These are phyloP conservation scores for Manihot esculenta DNA, from an alignment of 441 rosid species.

Conservation along the genomic window DNA sequence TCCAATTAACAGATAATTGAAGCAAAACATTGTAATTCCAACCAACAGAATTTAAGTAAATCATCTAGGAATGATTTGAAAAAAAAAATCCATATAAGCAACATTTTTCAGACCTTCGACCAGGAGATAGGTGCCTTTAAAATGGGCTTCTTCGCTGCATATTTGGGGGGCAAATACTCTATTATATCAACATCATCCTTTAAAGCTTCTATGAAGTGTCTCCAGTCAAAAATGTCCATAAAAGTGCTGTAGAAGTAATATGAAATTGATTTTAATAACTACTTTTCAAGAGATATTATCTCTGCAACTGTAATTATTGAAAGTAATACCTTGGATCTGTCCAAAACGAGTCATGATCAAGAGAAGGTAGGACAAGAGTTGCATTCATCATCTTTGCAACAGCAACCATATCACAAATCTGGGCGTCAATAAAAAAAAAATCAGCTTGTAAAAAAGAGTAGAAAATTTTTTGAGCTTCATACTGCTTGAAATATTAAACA, in stretches of 20 bases:
- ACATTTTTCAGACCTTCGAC: constrained; percentile 68
- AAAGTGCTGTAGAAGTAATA: constrained; percentile 56
- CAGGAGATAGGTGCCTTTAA: constrained; percentile 94
- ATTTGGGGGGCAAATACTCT: constrained; percentile 67
- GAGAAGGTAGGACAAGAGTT: constrained; percentile 89
- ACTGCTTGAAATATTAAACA: constrained; percentile 6
- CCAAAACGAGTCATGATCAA: constrained; percentile 93
- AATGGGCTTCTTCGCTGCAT: constrained; percentile 54
- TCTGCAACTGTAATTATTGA: background rate
- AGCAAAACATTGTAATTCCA: background rate
- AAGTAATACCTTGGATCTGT: constrained; percentile 79
- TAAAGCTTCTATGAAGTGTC: constrained; percentile 66
- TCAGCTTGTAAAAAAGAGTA: background rate
- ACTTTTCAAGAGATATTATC: background rate
- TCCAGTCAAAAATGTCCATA: constrained; percentile 96
- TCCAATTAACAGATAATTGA: constrained; percentile 10
- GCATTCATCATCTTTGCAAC: constrained; percentile 95
- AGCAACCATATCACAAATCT: constrained; percentile 99
- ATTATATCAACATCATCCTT: constrained; percentile 73
- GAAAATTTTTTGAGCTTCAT: too few relatives aligned
- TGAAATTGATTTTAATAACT: background rate
- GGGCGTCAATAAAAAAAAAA: constrained; percentile 14
- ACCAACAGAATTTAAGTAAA: background rate
- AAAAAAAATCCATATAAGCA: background rate
- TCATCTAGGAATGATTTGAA: background rate